A percentile compares a stretch with the other conserved stretches of the same genome.
Evolutionary conservation across 768 basidiomycete genomes (phyloP).

Genomic region (Mycena metata): DNA sequence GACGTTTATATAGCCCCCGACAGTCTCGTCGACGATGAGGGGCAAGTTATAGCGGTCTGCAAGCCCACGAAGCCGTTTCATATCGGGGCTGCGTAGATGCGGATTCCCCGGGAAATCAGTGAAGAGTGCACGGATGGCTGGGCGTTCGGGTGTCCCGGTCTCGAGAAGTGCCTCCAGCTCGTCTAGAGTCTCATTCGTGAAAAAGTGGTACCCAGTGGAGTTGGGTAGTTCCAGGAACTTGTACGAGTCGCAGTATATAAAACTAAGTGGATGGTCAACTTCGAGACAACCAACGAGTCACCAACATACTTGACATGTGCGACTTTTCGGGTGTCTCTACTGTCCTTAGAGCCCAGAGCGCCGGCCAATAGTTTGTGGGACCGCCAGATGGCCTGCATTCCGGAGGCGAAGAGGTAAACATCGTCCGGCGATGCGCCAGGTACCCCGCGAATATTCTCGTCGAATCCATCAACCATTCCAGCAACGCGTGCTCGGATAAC

Average conservation of each 20-base stretch:
- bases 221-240: slow-evolving; percentile 67
- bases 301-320: slow-evolving; percentile 38
- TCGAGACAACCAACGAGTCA: background rate
- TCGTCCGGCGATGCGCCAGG: slow-evolving; percentile 57
- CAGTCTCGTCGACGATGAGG: slow-evolving; percentile 67
- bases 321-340: slow-evolving; percentile 58
- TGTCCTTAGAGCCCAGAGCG: slow-evolving; percentile 50
- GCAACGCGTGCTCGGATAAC: slow-evolving; percentile 24
- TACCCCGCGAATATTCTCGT: slow-evolving; percentile 43
- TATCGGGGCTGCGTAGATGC: slow-evolving; percentile 60
- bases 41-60: slow-evolving; percentile 62
- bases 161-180: slow-evolving; percentile 51
- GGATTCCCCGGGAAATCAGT: slow-evolving; percentile 70
- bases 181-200: slow-evolving; percentile 54
- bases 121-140: slow-evolving; percentile 59
- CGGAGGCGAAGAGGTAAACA: slow-evolving; percentile 63
- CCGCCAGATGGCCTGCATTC: slow-evolving; percentile 69
- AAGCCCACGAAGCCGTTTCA: slow-evolving; percentile 55
- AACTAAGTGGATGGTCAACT: slow-evolving; percentile 45
- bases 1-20: slow-evolving; percentile 66
- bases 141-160: slow-evolving; percentile 29
- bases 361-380: slow-evolving; percentile 55
- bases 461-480: slow-evolving; percentile 15
- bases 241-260: slow-evolving; percentile 66
- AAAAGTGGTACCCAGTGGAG: slow-evolving; percentile 59